phyloP scores from a whole-genome alignment of 352 stramenopile genomes.

The Sclerospora graminicola region DNA sequence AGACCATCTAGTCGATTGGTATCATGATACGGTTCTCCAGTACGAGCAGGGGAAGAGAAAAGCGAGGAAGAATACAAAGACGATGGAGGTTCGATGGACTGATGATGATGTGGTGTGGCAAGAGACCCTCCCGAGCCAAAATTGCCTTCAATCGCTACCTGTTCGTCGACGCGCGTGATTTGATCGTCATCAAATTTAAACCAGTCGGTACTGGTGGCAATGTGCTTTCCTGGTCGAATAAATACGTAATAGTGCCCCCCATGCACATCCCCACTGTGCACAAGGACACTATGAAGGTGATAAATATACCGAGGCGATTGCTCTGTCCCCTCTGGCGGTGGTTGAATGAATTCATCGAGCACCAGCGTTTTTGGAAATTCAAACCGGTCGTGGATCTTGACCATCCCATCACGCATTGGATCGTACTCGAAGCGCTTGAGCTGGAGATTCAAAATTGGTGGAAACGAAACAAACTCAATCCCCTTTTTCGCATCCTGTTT shows the following conservation, averaged over 20 bases:
- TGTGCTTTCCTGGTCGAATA: slow-evolving; percentile 67
- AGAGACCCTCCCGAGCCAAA: slow-evolving; percentile 38
- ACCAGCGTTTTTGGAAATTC: slow-evolving; percentile 72
- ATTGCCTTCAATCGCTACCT: slow-evolving; percentile 64
- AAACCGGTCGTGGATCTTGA: slow-evolving; percentile 86
- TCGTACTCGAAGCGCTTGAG: slow-evolving; percentile 89
- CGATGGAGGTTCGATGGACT: slow-evolving; percentile 22
- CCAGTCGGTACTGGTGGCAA: slow-evolving; percentile 55
- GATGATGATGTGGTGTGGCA: slow-evolving; percentile 9
- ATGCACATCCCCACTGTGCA: slow-evolving; percentile 81
- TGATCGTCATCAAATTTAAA: slow-evolving; percentile 83
- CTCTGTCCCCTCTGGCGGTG: not conserved
- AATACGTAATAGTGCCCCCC: slow-evolving; percentile 86
- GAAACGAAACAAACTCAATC: slow-evolving; percentile 75
- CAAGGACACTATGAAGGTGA: slow-evolving; percentile 78
- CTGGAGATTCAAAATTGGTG: slow-evolving; percentile 88
- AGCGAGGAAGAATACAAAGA: slow-evolving; percentile 44
- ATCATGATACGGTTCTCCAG: slow-evolving; percentile 10
- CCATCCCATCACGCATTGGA: slow-evolving; percentile 75
- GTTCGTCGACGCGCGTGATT: slow-evolving; percentile 66
- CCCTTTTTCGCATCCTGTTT: slow-evolving; percentile 89
- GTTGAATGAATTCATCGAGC: slow-evolving; percentile 49
- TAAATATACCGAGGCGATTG: slow-evolving; percentile 36
- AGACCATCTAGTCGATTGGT: slow-evolving; percentile 24
- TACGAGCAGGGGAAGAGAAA: slow-evolving; percentile 34